Evolutionary conservation across 495 filamentous ascomycete species (phyloP).

Genomic region (Penicillium steckii): DNA sequence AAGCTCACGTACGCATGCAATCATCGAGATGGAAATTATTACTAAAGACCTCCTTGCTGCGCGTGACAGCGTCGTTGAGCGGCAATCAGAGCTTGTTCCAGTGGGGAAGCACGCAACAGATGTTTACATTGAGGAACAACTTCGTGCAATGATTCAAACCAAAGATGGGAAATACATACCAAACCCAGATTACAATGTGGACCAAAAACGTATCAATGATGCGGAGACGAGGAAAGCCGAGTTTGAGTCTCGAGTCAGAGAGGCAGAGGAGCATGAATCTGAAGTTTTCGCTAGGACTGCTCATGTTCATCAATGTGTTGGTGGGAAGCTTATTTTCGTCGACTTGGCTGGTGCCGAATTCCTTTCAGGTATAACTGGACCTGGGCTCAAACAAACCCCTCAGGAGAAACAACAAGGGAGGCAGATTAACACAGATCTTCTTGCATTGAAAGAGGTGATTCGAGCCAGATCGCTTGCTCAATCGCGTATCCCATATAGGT

Average conservation of each 20-base stretch:
- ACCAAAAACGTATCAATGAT: constrained; percentile 12
- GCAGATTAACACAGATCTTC: constrained; percentile 30
- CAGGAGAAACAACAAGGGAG: constrained; percentile 19
- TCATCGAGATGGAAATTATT: not conserved
- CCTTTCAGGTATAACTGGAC: not conserved
- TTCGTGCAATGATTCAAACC: not conserved
- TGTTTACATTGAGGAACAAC: not conserved
- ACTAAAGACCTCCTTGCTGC: not conserved
- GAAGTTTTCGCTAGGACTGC: constrained; percentile 4
- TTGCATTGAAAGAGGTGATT: constrained; percentile 31
- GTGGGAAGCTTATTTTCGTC: constrained; percentile 27
- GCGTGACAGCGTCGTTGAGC: not conserved
- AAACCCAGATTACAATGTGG: not conserved
- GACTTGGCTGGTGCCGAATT: constrained; percentile 29
- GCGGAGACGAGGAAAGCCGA: constrained; percentile 23
- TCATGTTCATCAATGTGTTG: constrained; percentile 12
- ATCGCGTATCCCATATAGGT: constrained; percentile 22
- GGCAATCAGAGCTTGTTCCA: not conserved
- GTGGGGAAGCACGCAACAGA: not conserved
- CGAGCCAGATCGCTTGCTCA: constrained; percentile 14
- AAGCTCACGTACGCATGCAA: not conserved
- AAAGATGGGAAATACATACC: not conserved
- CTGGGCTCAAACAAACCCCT: constrained; percentile 14
- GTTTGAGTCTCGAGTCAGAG: constrained; percentile 18
- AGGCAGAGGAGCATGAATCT: constrained; percentile 14